phyloP scores from a whole-genome alignment of 1,284 basidiomycete genomes.

The Grifola frondosa region DNA sequence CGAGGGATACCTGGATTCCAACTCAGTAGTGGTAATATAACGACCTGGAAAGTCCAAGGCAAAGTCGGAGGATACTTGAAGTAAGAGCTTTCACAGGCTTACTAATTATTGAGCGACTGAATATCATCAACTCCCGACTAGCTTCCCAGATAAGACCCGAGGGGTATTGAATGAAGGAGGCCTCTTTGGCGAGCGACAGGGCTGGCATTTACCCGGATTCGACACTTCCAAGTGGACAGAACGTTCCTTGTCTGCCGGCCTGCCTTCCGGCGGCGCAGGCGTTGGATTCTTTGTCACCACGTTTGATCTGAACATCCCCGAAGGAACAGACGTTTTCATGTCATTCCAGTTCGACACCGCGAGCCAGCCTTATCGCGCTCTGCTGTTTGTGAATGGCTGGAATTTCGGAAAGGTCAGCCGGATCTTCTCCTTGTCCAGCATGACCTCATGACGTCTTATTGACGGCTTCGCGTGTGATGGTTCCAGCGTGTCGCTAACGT shows the following conservation, averaged over 20 bases:
- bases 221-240: slow-evolving; percentile 58
- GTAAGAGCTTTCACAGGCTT: too few species aligned
- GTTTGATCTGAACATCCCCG: slow-evolving; percentile 59
- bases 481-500: slow-evolving; percentile 35
- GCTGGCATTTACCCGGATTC: slow-evolving; percentile 82
- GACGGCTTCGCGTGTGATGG: slow-evolving; percentile 1
- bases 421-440: background rate
- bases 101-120: background rate
- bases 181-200: slow-evolving; percentile 71
- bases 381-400: slow-evolving; percentile 84
- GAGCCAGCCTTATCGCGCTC: slow-evolving; percentile 65
- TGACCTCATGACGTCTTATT: too few species aligned
- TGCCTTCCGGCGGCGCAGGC: slow-evolving; percentile 56
- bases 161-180: slow-evolving; percentile 80
- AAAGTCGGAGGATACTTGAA: slow-evolving; percentile 74
- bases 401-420: slow-evolving; percentile 75
- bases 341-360: slow-evolving; percentile 67
- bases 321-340: slow-evolving; percentile 60
- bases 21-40: slow-evolving; percentile 59
- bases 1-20: slow-evolving; percentile 77
- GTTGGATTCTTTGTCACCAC: slow-evolving; percentile 80
- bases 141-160: slow-evolving; percentile 68
- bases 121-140: slow-evolving; percentile 22
- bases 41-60: slow-evolving; percentile 79
- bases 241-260: slow-evolving; percentile 53